phyloP scores from a whole-genome alignment of 371 early-diverging fungal species.

The Apophysomyces variabilis region DNA sequence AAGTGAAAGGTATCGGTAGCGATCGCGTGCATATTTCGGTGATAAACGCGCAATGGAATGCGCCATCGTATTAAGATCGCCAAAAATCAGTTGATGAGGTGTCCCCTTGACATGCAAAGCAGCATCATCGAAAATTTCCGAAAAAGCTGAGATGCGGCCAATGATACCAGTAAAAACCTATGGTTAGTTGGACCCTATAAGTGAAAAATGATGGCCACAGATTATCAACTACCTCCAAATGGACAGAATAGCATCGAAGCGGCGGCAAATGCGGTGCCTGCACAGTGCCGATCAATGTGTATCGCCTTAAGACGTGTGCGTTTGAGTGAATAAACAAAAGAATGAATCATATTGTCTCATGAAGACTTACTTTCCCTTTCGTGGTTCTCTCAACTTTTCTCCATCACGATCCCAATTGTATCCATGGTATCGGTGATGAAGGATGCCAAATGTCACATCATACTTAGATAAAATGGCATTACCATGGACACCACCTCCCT shows the following conservation, averaged over 20 bases:
- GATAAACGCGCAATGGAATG: slow-evolving; percentile 80
- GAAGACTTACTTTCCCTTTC: slow-evolving; percentile 16
- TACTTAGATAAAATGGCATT: slow-evolving; percentile 80
- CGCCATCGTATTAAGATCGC: slow-evolving; percentile 85
- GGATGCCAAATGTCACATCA: slow-evolving; percentile 63
- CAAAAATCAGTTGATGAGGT: slow-evolving; percentile 76
- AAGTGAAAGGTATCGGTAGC: slow-evolving; percentile 66
- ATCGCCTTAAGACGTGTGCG: slow-evolving; percentile 46
- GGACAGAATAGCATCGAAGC: slow-evolving; percentile 70
- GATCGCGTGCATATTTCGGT: slow-evolving; percentile 66
- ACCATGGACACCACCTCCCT: slow-evolving; percentile 85
- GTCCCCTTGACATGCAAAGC: slow-evolving; percentile 29
- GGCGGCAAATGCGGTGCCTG: slow-evolving; percentile 47
- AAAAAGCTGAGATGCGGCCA: slow-evolving; percentile 66
- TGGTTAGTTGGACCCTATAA: not conserved
- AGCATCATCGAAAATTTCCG: slow-evolving; percentile 73
- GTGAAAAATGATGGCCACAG: not conserved
- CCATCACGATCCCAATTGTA: slow-evolving; percentile 80
- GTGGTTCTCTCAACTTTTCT: slow-evolving; percentile 17
- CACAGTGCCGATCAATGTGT: slow-evolving; percentile 59
- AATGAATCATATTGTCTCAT: not conserved
- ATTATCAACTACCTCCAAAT: slow-evolving; percentile 62
- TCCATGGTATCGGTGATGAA: slow-evolving; percentile 72
- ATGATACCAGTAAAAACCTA: slow-evolving; percentile 75
- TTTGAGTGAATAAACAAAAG: slow-evolving; percentile 3